Evolutionary conservation across 495 filamentous ascomycete species (phyloP), one percentile per base, ranked within the genome.

Genomic region (Trichocladium uniseriatum): DNA sequence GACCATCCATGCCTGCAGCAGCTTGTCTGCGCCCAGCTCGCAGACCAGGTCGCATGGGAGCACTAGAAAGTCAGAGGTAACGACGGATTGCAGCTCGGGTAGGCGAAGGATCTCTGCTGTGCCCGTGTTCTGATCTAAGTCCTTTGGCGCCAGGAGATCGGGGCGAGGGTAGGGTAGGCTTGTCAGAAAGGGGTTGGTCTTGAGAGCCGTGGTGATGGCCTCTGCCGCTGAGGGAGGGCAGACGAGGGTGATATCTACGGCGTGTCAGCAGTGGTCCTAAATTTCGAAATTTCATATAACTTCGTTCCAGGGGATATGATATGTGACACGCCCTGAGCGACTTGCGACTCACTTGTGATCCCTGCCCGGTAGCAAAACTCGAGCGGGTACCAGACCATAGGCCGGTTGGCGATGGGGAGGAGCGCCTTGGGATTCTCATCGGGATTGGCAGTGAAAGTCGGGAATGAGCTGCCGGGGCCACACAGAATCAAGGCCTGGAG

Each of bases 401-500:
- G 91, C 48, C 89, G 75, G 67, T 97, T 97, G 48, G 91, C 92
- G 44, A 97, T 84, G 7, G 89, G 89, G 21, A 97, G 71, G 8
- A 98, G 78, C 40, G 86, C 86, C 69, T 97, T 98, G 3, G 90
- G 90, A 48, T 83, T 82, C 58, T 94, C 87, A 64, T 91, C 84
- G 5, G 90, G 84, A 46, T 85, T 87, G 7, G 87, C 81, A 3
- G 89, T 95, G 67, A 97, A 95, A 0, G 94, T 95, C 32, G 84
- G 86, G 47, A 97, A 83, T 2, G 84, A 90, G 13, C 86, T 82
- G 45, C 94, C 92, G 40, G 91, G 89, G 1, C 90, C 90, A 56
- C 90, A 96, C 5, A 97, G 72, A 56, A 98, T 92, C 43, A 97
- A 67, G 56, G 92, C 91, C 65, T 97, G 92, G 53, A 97, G 87